These are phyloP conservation scores for Aschersonia sp. DNA, from an alignment of 2,329 filamentous ascomycete species.

Conservation along the genomic window DNA sequence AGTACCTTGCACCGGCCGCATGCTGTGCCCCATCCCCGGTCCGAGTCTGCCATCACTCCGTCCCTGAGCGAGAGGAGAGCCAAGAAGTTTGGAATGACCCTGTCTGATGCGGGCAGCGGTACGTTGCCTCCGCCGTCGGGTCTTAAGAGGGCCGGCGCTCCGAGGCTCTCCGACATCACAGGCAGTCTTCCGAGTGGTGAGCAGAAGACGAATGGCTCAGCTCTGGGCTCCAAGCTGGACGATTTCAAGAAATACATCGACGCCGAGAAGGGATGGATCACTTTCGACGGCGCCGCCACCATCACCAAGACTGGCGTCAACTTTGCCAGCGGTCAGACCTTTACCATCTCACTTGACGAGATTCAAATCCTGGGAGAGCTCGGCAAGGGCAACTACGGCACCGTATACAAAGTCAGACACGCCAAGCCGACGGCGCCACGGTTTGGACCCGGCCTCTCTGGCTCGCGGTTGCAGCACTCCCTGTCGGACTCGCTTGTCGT, in stretches of 20 bases:
- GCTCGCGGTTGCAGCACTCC: slow-evolving; percentile 23
- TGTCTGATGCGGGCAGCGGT: slow-evolving; percentile 35
- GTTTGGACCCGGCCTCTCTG: slow-evolving; percentile 43
- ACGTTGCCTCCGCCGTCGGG: slow-evolving; percentile 10
- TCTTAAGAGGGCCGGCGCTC: slow-evolving; percentile 19
- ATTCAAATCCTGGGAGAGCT: slow-evolving; percentile 87
- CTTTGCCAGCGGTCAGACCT: slow-evolving; percentile 78
- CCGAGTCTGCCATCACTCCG: slow-evolving; percentile 36
- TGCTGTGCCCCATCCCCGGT: slow-evolving; percentile 34
- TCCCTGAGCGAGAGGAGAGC: slow-evolving; percentile 53
- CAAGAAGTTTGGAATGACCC: slow-evolving; percentile 38
- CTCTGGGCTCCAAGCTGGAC: slow-evolving; percentile 35
- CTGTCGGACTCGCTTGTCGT: slow-evolving; percentile 21
- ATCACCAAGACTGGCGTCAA: slow-evolving; percentile 84
- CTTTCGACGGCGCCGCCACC: slow-evolving; percentile 83
- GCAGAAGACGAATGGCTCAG: slow-evolving; percentile 18
- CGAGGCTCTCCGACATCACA: slow-evolving; percentile 28
- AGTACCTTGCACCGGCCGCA: slow-evolving; percentile 26
- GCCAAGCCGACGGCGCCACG: slow-evolving; percentile 47
- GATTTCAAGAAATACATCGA: slow-evolving; percentile 72
- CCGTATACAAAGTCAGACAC: slow-evolving; percentile 92
- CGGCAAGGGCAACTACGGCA: slow-evolving; percentile 96
- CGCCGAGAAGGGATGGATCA: slow-evolving; percentile 78
- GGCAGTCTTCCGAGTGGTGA: slow-evolving; percentile 8
- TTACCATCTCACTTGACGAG: slow-evolving; percentile 90